Conservation (phyloP, 1,284 basidiomycete genomes). For the Tilletia setariae region DNA sequence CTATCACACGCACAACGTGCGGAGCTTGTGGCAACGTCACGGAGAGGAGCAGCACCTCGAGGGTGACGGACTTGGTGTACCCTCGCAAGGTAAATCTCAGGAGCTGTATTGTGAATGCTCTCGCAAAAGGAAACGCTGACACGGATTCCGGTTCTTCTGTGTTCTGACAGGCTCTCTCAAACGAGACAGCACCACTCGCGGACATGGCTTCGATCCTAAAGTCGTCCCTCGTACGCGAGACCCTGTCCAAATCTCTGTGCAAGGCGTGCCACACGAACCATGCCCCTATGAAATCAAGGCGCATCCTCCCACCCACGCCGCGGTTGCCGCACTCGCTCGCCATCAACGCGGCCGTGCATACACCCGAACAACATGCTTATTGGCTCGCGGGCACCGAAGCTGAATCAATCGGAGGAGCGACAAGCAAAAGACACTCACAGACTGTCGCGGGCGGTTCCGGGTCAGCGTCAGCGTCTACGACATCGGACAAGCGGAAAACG, state of each 20-base stretch:
- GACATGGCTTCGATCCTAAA: conserved; percentile 73
- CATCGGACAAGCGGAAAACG: conserved; percentile 5
- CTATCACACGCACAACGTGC: conserved; percentile 73
- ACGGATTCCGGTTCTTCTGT: background rate
- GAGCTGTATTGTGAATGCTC: background rate
- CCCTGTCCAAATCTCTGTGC: conserved; percentile 80
- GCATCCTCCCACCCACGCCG: conserved; percentile 62
- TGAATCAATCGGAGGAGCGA: background rate
- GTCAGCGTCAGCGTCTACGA: background rate
- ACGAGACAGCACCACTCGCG: conserved; percentile 59
- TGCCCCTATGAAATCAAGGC: conserved; percentile 68
- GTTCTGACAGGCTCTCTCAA: conserved; percentile 56
- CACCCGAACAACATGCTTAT: conserved; percentile 69
- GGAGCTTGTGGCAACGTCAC: conserved; percentile 73
- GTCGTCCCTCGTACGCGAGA: conserved; percentile 74
- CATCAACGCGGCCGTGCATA: conserved; percentile 78
- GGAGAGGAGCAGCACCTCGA: conserved; percentile 37
- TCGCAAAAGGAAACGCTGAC: background rate
- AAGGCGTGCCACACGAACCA: conserved; percentile 71
- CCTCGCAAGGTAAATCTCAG: conserved; percentile 68
- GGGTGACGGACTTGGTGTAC: conserved; percentile 75
- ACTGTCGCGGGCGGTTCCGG: conserved; percentile 13
- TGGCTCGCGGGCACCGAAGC: conserved; percentile 66
- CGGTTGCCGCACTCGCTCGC: conserved; percentile 77
- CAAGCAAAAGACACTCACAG: background rate